Evolutionary conservation across 306 rosid genomes (phyloP).

Genomic region (Prunus mira): DNA sequence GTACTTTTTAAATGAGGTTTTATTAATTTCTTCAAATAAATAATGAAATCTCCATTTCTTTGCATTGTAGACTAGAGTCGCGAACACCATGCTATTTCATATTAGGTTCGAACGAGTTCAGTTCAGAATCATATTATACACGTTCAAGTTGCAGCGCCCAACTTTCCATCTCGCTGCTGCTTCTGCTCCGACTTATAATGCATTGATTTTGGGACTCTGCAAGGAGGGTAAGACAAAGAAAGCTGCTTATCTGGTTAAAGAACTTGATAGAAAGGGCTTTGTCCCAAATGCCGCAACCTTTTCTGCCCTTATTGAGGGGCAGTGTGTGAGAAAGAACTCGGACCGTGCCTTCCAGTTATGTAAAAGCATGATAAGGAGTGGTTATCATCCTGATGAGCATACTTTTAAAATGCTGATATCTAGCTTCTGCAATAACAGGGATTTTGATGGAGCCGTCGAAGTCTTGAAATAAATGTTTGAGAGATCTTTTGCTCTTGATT

Average conservation of each 20-base stretch:
- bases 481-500: slow-evolving; percentile 49
- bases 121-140: too few relatives aligned
- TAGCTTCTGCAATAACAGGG: slow-evolving; percentile 55
- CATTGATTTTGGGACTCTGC: slow-evolving; percentile 80
- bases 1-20: too few relatives aligned
- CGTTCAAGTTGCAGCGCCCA: too few relatives aligned
- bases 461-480: slow-evolving; percentile 62
- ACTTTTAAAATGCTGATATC: slow-evolving; percentile 54
- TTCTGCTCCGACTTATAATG: slow-evolving; percentile 26
- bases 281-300: slow-evolving; percentile 70
- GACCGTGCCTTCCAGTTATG: slow-evolving; percentile 67
- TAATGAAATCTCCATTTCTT: too few relatives aligned
- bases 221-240: slow-evolving; percentile 82
- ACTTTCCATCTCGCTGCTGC: too few relatives aligned
- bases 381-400: slow-evolving; percentile 50
- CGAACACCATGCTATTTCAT: too few relatives aligned
- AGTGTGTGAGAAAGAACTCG: slow-evolving; percentile 55
- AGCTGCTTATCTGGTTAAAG: slow-evolving; percentile 67
- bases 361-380: slow-evolving; percentile 71
- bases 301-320: slow-evolving; percentile 70
- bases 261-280: slow-evolving; percentile 58
- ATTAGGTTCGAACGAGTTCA: too few relatives aligned
- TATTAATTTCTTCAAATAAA: too few relatives aligned
- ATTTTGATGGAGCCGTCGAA: slow-evolving; percentile 71
- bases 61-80: too few relatives aligned